Evolutionary conservation across 176 grass and related monocot species (phyloP).

Genomic region (Elymus sibiricus): DNA sequence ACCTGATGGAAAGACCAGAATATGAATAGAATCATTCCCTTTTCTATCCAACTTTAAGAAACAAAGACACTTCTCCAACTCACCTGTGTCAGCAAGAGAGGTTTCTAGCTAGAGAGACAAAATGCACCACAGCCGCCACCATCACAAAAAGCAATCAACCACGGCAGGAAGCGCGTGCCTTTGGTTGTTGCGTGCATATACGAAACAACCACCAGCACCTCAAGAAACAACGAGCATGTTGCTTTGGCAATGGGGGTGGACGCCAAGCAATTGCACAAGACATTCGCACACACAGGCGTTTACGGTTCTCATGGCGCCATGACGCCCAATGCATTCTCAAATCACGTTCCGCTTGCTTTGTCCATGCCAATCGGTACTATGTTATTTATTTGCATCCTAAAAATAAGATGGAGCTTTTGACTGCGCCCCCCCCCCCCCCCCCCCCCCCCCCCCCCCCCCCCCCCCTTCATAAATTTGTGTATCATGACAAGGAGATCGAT

Average conservation of each 20-base stretch:
- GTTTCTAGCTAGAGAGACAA: not conserved
- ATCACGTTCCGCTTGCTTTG: not conserved
- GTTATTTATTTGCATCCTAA: not conserved
- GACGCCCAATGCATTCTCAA: not conserved
- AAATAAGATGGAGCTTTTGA: not conserved
- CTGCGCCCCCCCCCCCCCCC: too few species aligned
- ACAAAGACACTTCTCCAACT: not conserved
- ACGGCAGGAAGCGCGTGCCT: too few species aligned
- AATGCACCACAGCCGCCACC: not conserved
- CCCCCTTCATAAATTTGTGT: not conserved
- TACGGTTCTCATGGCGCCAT: not conserved
- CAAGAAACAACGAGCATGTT: not conserved
- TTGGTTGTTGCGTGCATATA: not conserved
- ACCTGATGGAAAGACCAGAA: not conserved
- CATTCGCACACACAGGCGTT: not conserved
- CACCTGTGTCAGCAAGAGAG: not conserved
- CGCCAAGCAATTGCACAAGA: not conserved
- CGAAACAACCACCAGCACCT: too few species aligned
- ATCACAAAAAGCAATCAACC: not conserved
- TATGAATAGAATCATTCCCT: not conserved
- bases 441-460: too few species aligned
- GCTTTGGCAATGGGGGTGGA: not conserved
- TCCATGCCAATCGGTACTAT: not conserved
- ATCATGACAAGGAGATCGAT: not conserved
- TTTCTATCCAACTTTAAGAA: not conserved